Evolutionary conservation across 2,329 filamentous ascomycete genomes (phyloP).

Genomic region (Cercospora sp.): DNA sequence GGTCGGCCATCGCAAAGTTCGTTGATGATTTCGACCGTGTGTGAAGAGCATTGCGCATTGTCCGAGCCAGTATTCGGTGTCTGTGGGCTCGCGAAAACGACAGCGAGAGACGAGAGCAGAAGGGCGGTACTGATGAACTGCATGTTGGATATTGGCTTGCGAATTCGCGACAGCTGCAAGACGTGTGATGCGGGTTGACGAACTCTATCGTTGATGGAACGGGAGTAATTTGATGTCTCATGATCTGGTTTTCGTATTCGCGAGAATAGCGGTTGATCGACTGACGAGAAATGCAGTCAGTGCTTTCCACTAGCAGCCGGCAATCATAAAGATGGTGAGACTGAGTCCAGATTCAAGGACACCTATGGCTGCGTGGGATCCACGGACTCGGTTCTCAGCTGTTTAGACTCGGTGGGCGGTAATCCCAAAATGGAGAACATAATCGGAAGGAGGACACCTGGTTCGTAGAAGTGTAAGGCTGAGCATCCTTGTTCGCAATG

Average conservation of each 20-base stretch:
- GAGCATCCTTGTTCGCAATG: background rate
- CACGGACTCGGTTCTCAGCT: background rate
- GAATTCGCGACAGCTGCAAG: background rate
- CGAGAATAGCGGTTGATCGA: background rate
- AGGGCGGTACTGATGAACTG: background rate
- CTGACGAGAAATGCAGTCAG: background rate
- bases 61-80: background rate
- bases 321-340: background rate
- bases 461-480: background rate
- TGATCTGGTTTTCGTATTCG: background rate
- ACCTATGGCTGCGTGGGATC: background rate
- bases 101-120: background rate
- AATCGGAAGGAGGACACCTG: background rate
- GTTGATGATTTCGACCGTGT: background rate
- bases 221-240: background rate
- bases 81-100: background rate
- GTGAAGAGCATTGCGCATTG: background rate
- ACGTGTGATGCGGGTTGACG: background rate
- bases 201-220: background rate
- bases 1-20: background rate
- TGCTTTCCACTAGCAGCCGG: background rate
- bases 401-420: background rate
- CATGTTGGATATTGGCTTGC: background rate
- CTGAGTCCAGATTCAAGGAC: background rate
- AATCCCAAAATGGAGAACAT: background rate